A percentile compares a stretch with the other conserved stretches of the same genome.
Conservation (phyloP, 2,329 filamentous ascomycete species). For the Epichloe glyceriae region DNA sequence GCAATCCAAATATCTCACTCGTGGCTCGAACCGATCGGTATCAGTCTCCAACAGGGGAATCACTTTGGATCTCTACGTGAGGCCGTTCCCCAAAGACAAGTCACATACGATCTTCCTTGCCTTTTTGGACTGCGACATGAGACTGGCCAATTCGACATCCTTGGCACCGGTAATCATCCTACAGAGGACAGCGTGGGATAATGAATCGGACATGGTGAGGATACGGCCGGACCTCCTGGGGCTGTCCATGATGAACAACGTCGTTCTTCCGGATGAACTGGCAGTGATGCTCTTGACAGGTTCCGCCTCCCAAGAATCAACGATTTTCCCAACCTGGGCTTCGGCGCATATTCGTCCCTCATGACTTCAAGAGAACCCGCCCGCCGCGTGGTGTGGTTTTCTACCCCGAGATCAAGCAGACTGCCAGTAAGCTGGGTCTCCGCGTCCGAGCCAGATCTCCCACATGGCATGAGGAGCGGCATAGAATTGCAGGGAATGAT, state of each 20-base stretch:
- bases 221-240: constrained; percentile 14
- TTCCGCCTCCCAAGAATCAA: not conserved
- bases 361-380: not conserved
- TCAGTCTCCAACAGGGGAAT: not conserved
- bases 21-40: not conserved
- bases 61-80: constrained; percentile 9
- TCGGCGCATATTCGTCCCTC: not conserved
- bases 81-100: constrained; percentile 14
- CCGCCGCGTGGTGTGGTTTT: not conserved
- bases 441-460: constrained; percentile 14
- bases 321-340: not conserved
- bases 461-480: constrained; percentile 11
- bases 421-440: not conserved
- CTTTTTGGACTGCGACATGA: constrained; percentile 17
- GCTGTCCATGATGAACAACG: constrained; percentile 15
- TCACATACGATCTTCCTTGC: constrained; percentile 16
- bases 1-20: not conserved
- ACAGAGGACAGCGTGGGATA: constrained; percentile 16
- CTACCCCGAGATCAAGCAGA: not conserved
- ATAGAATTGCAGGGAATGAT: not conserved
- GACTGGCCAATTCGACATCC: constrained; percentile 10
- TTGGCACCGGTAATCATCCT: constrained; percentile 15
- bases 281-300: constrained; percentile 8
- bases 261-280: constrained; percentile 13
- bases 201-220: constrained; percentile 15